Base-by-base conservation (phyloP, 345 rosid species). In the Dipteronia sinensis region DNA sequence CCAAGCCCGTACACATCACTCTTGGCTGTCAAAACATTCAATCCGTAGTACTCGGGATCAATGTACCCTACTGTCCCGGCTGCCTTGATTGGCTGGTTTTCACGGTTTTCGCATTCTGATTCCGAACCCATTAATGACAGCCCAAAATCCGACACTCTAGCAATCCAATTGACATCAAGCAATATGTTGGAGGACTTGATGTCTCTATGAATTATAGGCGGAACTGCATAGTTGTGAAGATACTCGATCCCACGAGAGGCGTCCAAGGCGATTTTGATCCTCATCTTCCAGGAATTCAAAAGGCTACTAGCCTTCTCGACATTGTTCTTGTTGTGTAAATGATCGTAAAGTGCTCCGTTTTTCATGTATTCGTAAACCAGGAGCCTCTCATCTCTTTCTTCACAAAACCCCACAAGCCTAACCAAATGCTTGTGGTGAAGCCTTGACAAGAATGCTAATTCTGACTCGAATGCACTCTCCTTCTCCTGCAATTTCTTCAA, bases 1-100 rank as follows among this genome's bases (percentile, higher is more conserved):
- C 98, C 98, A 1, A 95, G 80, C 1, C 98, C 98, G 10, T 95
- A 95, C 34, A 95, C 98, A 55, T 95, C 98, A 40, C 97, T 93
- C 86, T 95, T 93, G 0, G 90, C 87, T 0, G 98, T 95, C 51
- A 93, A 75, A 11, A 93, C 95, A 42, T 92, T 90, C 6, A 90
- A 80, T n/a, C 97, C 91, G n/a, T 92, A 92, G 79, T 93, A 95
- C 75, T 95, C 98, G 0, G 98, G 98, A 82, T 92, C 98, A 13
- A 95, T 92, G 85, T 93, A 95, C 10, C 98, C 98, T 3, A 95
- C 90, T 3, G 97, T 93, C 38, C 98, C 98, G 0, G 93, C 97
- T 2, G 97, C 98, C 81, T 90, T 91, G 73, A 78, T 77, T 7
- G 93, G 91, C 38, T 77, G 46, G 46, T 9, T 9, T 42, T 34